Conservation (phyloP, 257 asterid genomes). For the Nemophila menziesii region DNA sequence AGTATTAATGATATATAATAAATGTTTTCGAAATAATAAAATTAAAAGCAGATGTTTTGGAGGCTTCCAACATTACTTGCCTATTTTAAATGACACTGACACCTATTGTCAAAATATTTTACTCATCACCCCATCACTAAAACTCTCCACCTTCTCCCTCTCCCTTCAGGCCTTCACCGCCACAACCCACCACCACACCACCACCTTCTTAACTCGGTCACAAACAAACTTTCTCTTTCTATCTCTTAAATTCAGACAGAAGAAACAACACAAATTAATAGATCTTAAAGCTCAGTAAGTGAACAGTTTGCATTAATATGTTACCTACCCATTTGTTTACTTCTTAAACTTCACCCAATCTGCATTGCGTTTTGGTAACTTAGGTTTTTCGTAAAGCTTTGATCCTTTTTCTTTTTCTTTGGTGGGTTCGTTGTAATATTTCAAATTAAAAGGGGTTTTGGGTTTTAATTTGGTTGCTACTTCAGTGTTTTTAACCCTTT, state of each 20-base stretch:
- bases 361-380: slow-evolving; percentile 1
- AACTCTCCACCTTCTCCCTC: not conserved
- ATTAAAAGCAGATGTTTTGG: not conserved
- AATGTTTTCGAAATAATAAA: too few relatives aligned
- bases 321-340: not conserved
- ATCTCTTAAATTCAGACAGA: not conserved
- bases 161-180: not conserved
- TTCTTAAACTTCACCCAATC: not conserved
- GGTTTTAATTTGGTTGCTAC: not conserved
- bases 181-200: not conserved
- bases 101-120: not conserved
- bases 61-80: not conserved
- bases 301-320: not conserved
- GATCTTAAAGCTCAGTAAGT: not conserved
- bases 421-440: not conserved
- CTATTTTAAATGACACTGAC: slow-evolving; percentile 1
- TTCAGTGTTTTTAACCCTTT: not conserved
- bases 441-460: not conserved
- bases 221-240: not conserved
- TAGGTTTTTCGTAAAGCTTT: not conserved
- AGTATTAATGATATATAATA: too few relatives aligned
- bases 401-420: not conserved
- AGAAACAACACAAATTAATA: not conserved
- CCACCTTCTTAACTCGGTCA: not conserved
- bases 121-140: not conserved